A percentile compares a stretch with the other conserved stretches of the same genome.
Conservation (phyloP, 1,284 basidiomycete genomes). For the Kwoniella shivajii region DNA sequence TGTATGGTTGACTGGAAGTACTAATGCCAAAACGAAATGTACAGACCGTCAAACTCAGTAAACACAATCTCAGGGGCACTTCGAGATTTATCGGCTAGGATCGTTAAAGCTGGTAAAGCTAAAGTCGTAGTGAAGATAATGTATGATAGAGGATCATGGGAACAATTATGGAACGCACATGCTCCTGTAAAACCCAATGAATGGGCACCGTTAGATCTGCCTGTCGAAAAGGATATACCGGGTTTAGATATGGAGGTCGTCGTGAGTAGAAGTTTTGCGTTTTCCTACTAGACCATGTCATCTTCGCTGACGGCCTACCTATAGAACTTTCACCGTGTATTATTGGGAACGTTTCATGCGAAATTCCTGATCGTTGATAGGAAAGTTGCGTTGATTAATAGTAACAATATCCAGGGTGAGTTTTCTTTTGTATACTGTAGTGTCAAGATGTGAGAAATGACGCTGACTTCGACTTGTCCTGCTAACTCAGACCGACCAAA, state of each 20-base stretch:
- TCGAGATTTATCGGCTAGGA: slow-evolving; percentile 60
- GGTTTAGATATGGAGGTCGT: slow-evolving; percentile 67
- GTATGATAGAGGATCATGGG: slow-evolving; percentile 68
- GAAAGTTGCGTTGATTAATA: slow-evolving; percentile 69
- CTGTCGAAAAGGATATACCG: slow-evolving; percentile 62
- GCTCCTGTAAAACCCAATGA: slow-evolving; percentile 59
- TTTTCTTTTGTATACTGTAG: not conserved
- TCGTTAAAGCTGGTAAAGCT: slow-evolving; percentile 57
- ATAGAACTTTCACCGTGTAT: slow-evolving; percentile 58
- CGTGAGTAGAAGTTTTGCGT: slow-evolving; percentile 30
- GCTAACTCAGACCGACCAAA: slow-evolving; percentile 60
- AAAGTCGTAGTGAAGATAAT: slow-evolving; percentile 65
- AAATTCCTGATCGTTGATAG: slow-evolving; percentile 76
- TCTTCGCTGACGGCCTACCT: too few relatives aligned
- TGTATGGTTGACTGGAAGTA: too few relatives aligned
- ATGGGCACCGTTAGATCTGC: slow-evolving; percentile 63
- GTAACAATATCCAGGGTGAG: slow-evolving; percentile 69
- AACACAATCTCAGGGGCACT: slow-evolving; percentile 61
- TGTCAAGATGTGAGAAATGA: too few relatives aligned
- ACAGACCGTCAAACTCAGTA: slow-evolving; percentile 59
- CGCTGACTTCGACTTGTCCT: slow-evolving; percentile 9
- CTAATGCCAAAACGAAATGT: too few relatives aligned
- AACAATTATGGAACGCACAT: slow-evolving; percentile 62
- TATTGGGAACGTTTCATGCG: slow-evolving; percentile 74
- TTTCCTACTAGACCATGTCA: not conserved